Percentiles rank a stretch among this genome's conserved stretches.
Conservation (phyloP, 2,329 filamentous ascomycete species). For the Phaeosphaeriaceae sp. region DNA sequence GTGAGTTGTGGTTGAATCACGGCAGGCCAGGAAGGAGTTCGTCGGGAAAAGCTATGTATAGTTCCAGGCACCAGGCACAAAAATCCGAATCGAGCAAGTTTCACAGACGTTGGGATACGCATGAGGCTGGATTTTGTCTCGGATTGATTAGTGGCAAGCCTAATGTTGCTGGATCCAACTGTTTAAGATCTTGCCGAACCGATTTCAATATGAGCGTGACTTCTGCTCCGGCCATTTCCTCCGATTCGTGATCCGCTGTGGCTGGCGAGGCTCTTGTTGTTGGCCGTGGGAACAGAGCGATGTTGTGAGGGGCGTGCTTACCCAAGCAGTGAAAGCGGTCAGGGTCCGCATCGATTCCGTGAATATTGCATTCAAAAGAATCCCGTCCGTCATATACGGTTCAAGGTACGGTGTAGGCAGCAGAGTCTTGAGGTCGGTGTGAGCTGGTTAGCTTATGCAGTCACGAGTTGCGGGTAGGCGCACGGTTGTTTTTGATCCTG, state of each 20-base stretch:
- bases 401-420: conserved; percentile 18
- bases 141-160: conserved; percentile 2
- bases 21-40: background rate
- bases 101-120: conserved; percentile 8
- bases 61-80: conserved; percentile 9
- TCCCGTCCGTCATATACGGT: conserved; percentile 8
- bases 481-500: background rate
- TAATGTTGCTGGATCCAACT: background rate
- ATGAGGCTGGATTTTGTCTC: conserved; percentile 12
- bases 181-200: conserved; percentile 5
- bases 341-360: conserved; percentile 18
- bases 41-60: background rate
- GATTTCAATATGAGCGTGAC: conserved; percentile 16
- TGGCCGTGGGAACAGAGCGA: conserved; percentile 9
- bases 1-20: conserved; percentile 1
- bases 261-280: conserved; percentile 19
- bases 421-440: conserved; percentile 22
- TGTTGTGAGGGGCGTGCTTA: conserved; percentile 31
- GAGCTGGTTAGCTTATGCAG: conserved; percentile 21
- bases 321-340: conserved; percentile 27
- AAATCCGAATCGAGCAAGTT: background rate
- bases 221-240: conserved; percentile 29
- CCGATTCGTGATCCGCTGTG: conserved; percentile 10
- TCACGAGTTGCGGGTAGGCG: conserved; percentile 3
- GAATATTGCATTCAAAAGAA: conserved; percentile 22